Evolutionary conservation across 768 basidiomycete genomes (phyloP).

Genomic region (Pisolithus microcarpus): DNA sequence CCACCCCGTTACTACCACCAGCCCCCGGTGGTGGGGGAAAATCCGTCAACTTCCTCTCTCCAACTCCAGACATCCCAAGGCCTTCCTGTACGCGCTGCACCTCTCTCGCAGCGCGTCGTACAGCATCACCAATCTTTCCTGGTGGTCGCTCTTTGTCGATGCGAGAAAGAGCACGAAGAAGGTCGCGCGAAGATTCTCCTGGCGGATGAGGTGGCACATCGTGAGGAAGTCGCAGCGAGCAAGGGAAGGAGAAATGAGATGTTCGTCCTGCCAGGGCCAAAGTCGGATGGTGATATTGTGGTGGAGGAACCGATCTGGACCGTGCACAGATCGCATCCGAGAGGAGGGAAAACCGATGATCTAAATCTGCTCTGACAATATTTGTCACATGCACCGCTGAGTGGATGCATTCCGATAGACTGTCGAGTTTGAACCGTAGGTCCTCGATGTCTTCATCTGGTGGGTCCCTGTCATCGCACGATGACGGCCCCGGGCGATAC

Average conservation of each 20-base stretch:
- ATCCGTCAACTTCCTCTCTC: conserved; percentile 51
- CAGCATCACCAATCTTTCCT: conserved; percentile 63
- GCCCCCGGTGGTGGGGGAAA: conserved; percentile 28
- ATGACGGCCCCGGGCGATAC: conserved; percentile 6
- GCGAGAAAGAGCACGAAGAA: conserved; percentile 61
- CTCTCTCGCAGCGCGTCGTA: conserved; percentile 60
- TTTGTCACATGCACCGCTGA: conserved; percentile 46
- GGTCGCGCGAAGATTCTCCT: conserved; percentile 41
- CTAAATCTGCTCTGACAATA: conserved; percentile 49
- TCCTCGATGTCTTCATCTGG: conserved; percentile 36
- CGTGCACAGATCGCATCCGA: conserved; percentile 43
- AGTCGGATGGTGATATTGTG: conserved; percentile 3
- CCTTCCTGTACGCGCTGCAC: conserved; percentile 59
- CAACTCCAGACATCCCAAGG: conserved; percentile 36
- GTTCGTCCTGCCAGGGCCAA: too few species aligned
- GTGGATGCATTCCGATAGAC: conserved; percentile 45
- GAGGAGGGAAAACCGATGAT: conserved; percentile 58
- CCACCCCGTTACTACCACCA: too few species aligned
- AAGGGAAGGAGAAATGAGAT: too few species aligned
- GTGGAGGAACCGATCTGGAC: conserved; percentile 28
- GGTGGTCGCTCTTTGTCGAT: conserved; percentile 63
- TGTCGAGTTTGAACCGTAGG: conserved; percentile 54
- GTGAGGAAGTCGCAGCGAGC: conserved; percentile 7
- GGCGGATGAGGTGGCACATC: conserved; percentile 21
- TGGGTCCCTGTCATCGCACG: conserved; percentile 22